Base-by-base conservation (phyloP, 305 asterid species). In the Nicotiana rustica region DNA sequence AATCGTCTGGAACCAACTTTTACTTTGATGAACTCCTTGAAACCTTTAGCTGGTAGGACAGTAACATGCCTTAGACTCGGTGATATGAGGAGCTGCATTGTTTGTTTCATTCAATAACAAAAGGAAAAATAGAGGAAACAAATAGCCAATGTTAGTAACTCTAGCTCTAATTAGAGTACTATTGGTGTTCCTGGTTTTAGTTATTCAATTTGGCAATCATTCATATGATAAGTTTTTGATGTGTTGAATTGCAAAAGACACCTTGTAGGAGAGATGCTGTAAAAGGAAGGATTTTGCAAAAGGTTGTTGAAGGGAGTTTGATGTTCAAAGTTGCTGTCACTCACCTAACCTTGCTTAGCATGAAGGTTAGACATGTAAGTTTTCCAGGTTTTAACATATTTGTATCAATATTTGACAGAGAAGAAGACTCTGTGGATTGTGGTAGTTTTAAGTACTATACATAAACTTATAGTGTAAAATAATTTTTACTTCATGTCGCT, bases 261-360 rank as follows among this genome's bases (percentile, higher is more conserved):
- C 60, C 18, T 47, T 38, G 47, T 69, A 38, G 14, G 31, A 69
- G 66, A 69, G 77, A 47, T 15, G 77, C 14, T 69, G 77, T 69
- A 69, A 69, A 62, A 78, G 59, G 68, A 79, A 61, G 4, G 73
- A 65, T 25, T 67, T 14, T 79, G 79, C 79, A 73, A 71, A 41
- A 49, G 25, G 65, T 75, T 52, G 80, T 75, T 75, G 80, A 49
- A 14, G 59, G 17, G 59, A 14, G 59, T 12, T 60, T 82, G 85
- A 77, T 85, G 82, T 84, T 81, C 65, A 78, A 85, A 89, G 97
- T 93, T 81, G 94, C 95, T 94, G 55, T 94, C 98, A 47, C 19
- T 86, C 90, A 96, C 98, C 99, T 92, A 96, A 93, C 85, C 95
- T 96, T 93, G 98, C 99, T 93, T 96, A 88, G 86, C 84, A 87